Conservation (phyloP, 1,284 basidiomycete genomes). For the Stereum hirsutum region DNA sequence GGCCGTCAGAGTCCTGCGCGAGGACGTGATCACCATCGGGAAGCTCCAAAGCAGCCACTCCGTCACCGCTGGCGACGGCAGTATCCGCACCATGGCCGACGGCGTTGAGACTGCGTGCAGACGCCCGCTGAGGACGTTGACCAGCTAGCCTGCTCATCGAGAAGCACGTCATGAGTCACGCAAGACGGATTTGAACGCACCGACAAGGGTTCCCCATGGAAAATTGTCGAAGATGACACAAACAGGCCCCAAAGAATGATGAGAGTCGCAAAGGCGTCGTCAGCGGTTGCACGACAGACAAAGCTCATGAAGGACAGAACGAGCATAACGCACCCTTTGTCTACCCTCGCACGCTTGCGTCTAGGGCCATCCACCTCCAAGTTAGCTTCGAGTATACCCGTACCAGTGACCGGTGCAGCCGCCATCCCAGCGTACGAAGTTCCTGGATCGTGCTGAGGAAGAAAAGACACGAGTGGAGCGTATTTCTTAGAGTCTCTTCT, state of each 20-base stretch:
- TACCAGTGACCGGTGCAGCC: slow-evolving; percentile 32
- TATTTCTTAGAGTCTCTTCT: slow-evolving; percentile 74
- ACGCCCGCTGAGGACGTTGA: slow-evolving; percentile 66
- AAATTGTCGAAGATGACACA: slow-evolving; percentile 1
- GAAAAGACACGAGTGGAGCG: slow-evolving; percentile 55
- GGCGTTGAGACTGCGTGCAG: slow-evolving; percentile 55
- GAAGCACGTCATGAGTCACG: slow-evolving; percentile 10
- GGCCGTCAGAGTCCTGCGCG: slow-evolving; percentile 9
- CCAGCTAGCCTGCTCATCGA: slow-evolving; percentile 34
- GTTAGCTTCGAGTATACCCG: slow-evolving; percentile 49
- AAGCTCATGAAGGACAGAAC: neutral
- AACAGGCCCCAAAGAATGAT: neutral
- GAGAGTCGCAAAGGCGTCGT: no score
- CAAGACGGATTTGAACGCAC: slow-evolving; percentile 8
- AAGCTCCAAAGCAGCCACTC: slow-evolving; percentile 26
- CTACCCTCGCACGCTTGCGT: slow-evolving; percentile 60
- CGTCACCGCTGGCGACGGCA: slow-evolving; percentile 17
- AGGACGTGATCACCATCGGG: slow-evolving; percentile 29
- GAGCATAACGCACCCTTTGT: slow-evolving; percentile 52
- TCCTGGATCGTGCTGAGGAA: slow-evolving; percentile 72
- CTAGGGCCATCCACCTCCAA: slow-evolving; percentile 52
- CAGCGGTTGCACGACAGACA: no score
- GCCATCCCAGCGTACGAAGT: slow-evolving; percentile 70
- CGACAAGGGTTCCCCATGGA: slow-evolving; percentile 9
- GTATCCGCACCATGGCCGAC: slow-evolving; percentile 29